Percentiles rank a stretch among this genome's conserved stretches.
Conservation (phyloP, 2,329 filamentous ascomycete species). For the Fusarium albidum region DNA sequence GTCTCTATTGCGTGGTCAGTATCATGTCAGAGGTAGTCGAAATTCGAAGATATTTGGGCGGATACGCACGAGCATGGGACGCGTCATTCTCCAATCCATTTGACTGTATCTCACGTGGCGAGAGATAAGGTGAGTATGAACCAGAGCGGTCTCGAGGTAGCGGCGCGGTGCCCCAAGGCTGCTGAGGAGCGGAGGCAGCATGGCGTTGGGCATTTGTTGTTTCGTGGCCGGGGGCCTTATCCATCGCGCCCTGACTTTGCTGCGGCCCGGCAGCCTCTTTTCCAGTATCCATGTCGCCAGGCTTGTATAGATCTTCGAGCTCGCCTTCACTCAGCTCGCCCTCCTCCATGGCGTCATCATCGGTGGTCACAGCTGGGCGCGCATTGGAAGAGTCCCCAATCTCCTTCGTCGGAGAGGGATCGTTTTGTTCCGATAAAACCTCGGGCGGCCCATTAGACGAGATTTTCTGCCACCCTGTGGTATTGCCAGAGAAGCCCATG, state of each 20-base stretch:
- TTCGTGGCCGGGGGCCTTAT: not conserved
- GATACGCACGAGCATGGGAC: slow-evolving; percentile 19
- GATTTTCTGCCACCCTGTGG: slow-evolving; percentile 26
- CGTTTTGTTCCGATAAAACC: not conserved
- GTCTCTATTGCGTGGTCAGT: slow-evolving; percentile 27
- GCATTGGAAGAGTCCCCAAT: not conserved
- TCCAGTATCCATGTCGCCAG: slow-evolving; percentile 33
- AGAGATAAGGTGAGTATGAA: slow-evolving; percentile 62
- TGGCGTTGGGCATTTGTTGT: not conserved
- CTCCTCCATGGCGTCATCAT: slow-evolving; percentile 62
- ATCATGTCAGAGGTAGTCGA: not conserved
- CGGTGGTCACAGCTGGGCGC: slow-evolving; percentile 2
- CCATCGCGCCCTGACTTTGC: not conserved
- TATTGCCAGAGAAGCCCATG: slow-evolving; percentile 36
- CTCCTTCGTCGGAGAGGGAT: not conserved
- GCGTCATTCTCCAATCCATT: slow-evolving; percentile 20
- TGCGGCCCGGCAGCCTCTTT: not conserved
- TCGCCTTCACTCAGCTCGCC: slow-evolving; percentile 80
- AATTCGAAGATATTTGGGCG: not conserved
- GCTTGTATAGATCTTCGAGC: slow-evolving; percentile 64
- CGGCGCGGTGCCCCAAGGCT: slow-evolving; percentile 6
- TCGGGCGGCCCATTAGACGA: slow-evolving; percentile 14
- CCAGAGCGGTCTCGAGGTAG: slow-evolving; percentile 55
- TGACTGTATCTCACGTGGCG: slow-evolving; percentile 55
- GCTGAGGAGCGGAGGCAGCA: not conserved